phyloP scores from a whole-genome alignment of 345 rosid genomes.

The Pelargonium nanum region DNA sequence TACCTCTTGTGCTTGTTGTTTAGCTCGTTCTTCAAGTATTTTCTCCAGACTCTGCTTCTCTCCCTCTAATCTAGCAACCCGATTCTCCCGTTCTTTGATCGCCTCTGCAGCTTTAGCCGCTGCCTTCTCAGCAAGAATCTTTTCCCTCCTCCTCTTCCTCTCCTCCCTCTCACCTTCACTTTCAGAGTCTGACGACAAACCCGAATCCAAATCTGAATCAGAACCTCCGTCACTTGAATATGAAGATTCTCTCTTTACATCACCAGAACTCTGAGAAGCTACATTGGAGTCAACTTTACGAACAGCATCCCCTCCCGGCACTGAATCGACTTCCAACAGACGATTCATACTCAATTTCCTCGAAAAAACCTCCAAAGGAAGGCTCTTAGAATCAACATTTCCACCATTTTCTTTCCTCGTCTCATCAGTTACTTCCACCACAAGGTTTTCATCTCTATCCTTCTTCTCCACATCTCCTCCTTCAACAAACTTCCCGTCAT shows the following conservation, averaged over 20 bases:
- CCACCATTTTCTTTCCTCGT: constrained; percentile 28
- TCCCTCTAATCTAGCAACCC: constrained; percentile 85
- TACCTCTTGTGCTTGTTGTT: constrained; percentile 94
- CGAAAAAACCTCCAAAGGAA: constrained; percentile 21
- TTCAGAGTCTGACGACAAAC: constrained; percentile 69
- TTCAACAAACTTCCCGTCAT: constrained; percentile 22
- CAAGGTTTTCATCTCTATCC: constrained; percentile 10
- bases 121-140: constrained; percentile 62
- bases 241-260: constrained; percentile 27
- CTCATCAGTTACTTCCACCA: constrained; percentile 15
- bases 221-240: constrained; percentile 33
- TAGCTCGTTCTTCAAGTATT: constrained; percentile 83
- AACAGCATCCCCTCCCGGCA: constrained; percentile 19
- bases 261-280: constrained; percentile 28
- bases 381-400: constrained; percentile 14
- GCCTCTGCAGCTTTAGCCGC: constrained; percentile 68
- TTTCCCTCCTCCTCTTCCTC: constrained; percentile 55
- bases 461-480: constrained; percentile 19
- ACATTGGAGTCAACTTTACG: constrained; percentile 20
- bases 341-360: constrained; percentile 14
- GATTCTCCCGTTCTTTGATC: constrained; percentile 73
- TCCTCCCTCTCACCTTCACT: constrained; percentile 75
- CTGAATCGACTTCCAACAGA: constrained; percentile 15
- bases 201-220: constrained; percentile 50
- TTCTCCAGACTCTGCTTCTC: constrained; percentile 94